Evolutionary conservation across 2,329 filamentous ascomycete species (phyloP).

Genomic region (Microdochium trichocladiopsis): DNA sequence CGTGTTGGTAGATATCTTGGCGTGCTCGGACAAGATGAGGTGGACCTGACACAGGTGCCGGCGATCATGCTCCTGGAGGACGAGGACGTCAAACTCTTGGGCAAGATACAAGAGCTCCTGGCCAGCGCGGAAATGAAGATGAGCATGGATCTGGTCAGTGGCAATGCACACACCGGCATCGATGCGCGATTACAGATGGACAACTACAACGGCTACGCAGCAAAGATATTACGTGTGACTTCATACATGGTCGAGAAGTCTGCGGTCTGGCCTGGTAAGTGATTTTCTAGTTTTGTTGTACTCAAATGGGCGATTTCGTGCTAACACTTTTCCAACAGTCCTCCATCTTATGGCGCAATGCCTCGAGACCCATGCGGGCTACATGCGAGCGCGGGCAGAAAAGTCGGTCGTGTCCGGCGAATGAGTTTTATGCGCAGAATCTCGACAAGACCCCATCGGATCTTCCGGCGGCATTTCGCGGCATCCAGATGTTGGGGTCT

Average conservation of each 20-base stretch:
- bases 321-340: conserved; percentile 21
- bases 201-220: conserved; percentile 68
- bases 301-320: conserved; percentile 6
- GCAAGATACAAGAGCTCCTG: conserved; percentile 76
- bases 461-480: no score
- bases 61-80: conserved; percentile 87
- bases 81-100: conserved; percentile 79
- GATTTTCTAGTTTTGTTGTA: neutral
- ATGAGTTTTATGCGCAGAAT: conserved; percentile 6
- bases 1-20: conserved; percentile 86
- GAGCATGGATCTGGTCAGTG: conserved; percentile 42
- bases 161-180: conserved; percentile 40
- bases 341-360: conserved; percentile 48
- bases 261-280: conserved; percentile 85
- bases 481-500: no score
- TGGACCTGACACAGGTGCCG: conserved; percentile 74
- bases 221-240: conserved; percentile 76
- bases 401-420: conserved; percentile 38
- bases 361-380: conserved; percentile 45
- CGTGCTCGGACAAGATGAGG: conserved; percentile 73
- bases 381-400: conserved; percentile 44
- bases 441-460: no score
- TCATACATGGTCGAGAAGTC: conserved; percentile 84
- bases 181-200: conserved; percentile 49
- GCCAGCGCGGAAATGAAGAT: conserved; percentile 74